These are phyloP conservation scores for Lathyrus sativus DNA, from an alignment of 306 rosid genomes.

Conservation along the genomic window DNA sequence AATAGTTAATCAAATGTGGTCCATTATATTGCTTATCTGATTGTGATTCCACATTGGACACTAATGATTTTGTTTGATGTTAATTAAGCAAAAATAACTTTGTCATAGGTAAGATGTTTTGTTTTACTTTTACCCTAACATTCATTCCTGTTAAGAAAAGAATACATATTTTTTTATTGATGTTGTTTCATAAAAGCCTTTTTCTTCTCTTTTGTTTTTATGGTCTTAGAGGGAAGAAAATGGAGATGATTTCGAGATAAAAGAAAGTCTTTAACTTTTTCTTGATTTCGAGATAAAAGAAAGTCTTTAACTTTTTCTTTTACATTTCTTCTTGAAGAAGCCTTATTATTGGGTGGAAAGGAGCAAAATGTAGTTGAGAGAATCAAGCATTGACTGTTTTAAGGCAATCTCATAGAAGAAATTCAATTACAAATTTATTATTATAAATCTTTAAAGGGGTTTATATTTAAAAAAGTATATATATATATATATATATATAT, in stretches of 20 bases:
- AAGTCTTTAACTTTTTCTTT: conserved; percentile 43
- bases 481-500: no score
- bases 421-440: neutral
- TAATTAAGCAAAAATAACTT: conserved; percentile 6
- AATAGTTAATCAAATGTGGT: neutral
- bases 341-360: conserved; percentile 41
- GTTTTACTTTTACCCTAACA: conserved; percentile 26
- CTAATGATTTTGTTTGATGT: neutral
- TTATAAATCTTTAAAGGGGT: neutral
- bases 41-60: conserved; percentile 37
- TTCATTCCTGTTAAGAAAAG: conserved; percentile 29
- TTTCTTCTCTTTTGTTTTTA: conserved; percentile 4
- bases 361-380: conserved; percentile 13
- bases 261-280: conserved; percentile 44
- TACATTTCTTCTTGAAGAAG: conserved; percentile 50
- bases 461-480: neutral
- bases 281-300: conserved; percentile 48
- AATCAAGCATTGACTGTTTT: conserved; percentile 1
- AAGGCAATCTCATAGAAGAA: conserved; percentile 4
- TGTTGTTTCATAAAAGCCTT: conserved; percentile 34
- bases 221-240: conserved; percentile 31
- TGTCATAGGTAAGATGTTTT: conserved; percentile 4
- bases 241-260: conserved; percentile 43
- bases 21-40: conserved; percentile 43
- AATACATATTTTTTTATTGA: conserved; percentile 33